A percentile compares a stretch with the other conserved stretches of the same genome.
These are phyloP conservation scores for Trichosanthes truncata DNA, from an alignment of 306 rosid species.

Conservation along the genomic window DNA sequence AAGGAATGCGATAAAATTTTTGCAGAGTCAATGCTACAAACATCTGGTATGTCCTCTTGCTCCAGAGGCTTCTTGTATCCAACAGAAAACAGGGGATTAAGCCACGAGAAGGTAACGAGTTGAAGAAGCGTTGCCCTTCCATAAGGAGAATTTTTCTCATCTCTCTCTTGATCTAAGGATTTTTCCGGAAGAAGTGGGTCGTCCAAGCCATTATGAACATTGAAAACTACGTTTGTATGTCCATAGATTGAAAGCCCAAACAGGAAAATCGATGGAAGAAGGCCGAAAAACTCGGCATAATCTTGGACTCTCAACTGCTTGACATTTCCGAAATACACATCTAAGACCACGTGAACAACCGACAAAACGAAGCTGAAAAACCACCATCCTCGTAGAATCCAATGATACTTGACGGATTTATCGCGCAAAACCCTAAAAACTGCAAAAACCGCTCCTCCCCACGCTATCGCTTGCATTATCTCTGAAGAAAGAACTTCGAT, in stretches of 20 bases:
- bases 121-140: constrained; percentile 55
- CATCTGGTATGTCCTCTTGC: constrained; percentile 52
- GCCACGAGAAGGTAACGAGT: constrained; percentile 85
- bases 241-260: constrained; percentile 52
- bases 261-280: constrained; percentile 46
- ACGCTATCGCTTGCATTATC: constrained; percentile 36
- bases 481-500: constrained; percentile 40
- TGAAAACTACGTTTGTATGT: constrained; percentile 34
- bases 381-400: constrained; percentile 89
- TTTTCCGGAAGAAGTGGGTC: constrained; percentile 62
- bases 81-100: constrained; percentile 60
- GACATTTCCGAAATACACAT: constrained; percentile 23
- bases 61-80: constrained; percentile 70
- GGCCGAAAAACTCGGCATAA: constrained; percentile 41
- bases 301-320: constrained; percentile 28
- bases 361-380: constrained; percentile 44
- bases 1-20: constrained; percentile 40
- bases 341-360: constrained; percentile 25
- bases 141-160: constrained; percentile 41
- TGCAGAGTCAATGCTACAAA: constrained; percentile 63
- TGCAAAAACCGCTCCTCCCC: constrained; percentile 34
- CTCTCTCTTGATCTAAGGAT: constrained; percentile 16
- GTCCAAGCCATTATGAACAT: constrained; percentile 22
- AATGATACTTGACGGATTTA: constrained; percentile 37
- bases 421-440: constrained; percentile 23